Base-by-base conservation (phyloP, 2,329 filamentous ascomycete species). In the Aspergillus spinulosporus region DNA sequence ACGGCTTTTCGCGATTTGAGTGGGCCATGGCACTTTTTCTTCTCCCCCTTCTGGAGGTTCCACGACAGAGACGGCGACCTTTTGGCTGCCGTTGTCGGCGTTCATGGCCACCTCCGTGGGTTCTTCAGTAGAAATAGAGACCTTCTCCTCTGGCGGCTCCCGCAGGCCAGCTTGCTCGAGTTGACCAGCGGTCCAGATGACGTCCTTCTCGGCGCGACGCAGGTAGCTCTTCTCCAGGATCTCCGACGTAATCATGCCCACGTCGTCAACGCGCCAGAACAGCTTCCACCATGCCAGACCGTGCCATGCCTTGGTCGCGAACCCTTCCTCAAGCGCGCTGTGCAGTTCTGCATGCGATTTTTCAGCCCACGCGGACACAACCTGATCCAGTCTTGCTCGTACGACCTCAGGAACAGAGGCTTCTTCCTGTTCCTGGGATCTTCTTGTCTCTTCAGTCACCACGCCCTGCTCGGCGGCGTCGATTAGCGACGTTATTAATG, bases 241-340 rank as follows among this genome's bases (percentile, higher is more conserved):
- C 64, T 94, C 89, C 1, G 86, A 84, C 2, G 89, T 87, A 53
- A 96, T 86, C 82, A 93, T 88, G 2, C 86, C 85, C 8, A 97
- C 90, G 66, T 97, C 93, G 68, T 97, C 93, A 26, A 94, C 92
- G 15, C 91, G 86, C 92, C 92, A 96, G 69, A 96, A 92, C 0
- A 97, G 82, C 71, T 96, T 96, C 88, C 91, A 97, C 92, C 93
- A 97, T 12, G 86, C 83, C 3, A 96, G 79, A 60, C 89, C 88
- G 28, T 85, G 83, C 93, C 93, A 97, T 39, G 86, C n/a, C n/a
- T n/a, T 81, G n/a, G 89, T 86, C 0, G 83, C 79, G 64, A 97
- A 93, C 0, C 90, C 92, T 44, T 84, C 76, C 62, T 93, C 88
- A 1, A 97, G 83, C 64, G 92, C 84, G 49, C 88, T 83, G 60